Evolutionary conservation across 202 grass and related monocot genomes (phyloP).

Genomic region (Schoenoplectus tabernaemontani): DNA sequence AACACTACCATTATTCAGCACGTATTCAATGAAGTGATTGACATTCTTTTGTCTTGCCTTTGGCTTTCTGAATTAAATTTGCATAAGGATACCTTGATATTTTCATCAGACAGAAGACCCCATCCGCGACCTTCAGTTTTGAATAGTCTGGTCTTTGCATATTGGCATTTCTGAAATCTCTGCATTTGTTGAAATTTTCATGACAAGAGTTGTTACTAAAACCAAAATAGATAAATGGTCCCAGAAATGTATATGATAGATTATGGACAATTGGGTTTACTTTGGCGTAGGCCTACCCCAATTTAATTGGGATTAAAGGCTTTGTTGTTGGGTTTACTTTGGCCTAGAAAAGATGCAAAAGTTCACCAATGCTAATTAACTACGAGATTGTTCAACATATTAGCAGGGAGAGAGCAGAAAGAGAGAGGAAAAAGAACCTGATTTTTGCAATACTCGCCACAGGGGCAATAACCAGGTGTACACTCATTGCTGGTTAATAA

Average conservation of each 20-base stretch:
- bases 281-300: too few species aligned
- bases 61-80: neutral
- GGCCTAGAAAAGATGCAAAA: neutral
- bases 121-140: conserved; percentile 91
- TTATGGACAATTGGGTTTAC: too few species aligned
- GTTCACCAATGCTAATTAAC: neutral
- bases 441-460: conserved; percentile 83
- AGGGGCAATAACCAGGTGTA: conserved; percentile 81
- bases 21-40: neutral
- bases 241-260: conserved; percentile 3
- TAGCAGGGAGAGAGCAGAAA: neutral
- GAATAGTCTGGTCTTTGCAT: conserved; percentile 66
- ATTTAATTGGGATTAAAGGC: neutral
- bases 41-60: neutral
- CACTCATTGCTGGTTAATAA: conserved; percentile 87
- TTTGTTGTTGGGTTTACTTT: neutral
- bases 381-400: neutral
- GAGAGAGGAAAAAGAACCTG: conserved; percentile 41
- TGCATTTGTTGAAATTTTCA: conserved; percentile 29
- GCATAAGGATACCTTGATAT: conserved; percentile 49
- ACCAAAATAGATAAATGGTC: neutral
- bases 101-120: conserved; percentile 85
- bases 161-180: conserved; percentile 90
- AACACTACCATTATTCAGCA: neutral
- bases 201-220: conserved; percentile 12